phyloP scores from a whole-genome alignment of 768 basidiomycete species.

The Hebeloma cylindrosporum region DNA sequence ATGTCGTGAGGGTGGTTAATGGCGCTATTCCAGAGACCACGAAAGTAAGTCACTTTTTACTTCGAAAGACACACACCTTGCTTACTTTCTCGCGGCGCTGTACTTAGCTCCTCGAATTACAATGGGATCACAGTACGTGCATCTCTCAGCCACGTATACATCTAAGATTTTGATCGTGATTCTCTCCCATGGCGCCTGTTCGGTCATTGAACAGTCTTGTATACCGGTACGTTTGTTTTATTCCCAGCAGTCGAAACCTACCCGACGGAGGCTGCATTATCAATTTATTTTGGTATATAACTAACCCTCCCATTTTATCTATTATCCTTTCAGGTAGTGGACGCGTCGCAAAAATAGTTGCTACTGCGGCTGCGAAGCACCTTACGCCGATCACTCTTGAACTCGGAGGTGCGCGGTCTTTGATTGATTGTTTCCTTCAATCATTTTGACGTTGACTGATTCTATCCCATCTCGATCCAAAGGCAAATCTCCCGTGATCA shows the following conservation, averaged over 20 bases:
- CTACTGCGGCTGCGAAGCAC: conserved; percentile 73
- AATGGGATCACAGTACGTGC: conserved; percentile 55
- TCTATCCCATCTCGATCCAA: neutral
- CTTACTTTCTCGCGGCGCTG: neutral
- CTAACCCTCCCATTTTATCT: neutral
- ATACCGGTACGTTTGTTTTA: conserved; percentile 60
- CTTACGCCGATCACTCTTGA: conserved; percentile 65
- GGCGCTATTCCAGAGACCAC: conserved; percentile 67
- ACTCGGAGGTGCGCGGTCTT: conserved; percentile 31
- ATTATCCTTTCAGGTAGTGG: conserved; percentile 40
- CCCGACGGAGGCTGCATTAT: no score
- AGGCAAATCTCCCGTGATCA: conserved; percentile 74
- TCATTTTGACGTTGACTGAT: no score
- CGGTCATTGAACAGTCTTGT: conserved; percentile 46
- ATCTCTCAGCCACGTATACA: neutral
- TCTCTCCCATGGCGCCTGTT: no score
- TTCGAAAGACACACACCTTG: neutral
- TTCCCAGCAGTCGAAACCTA: no score
- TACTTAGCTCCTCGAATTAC: conserved; percentile 64
- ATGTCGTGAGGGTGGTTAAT: conserved; percentile 65
- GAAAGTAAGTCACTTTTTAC: conserved; percentile 32
- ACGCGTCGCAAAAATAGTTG: conserved; percentile 65
- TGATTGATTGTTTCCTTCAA: neutral
- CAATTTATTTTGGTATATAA: no score
- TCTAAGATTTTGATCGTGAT: neutral